phyloP scores from a whole-genome alignment of 192 early-diverging fungal species.

The Coemansia aciculifera region DNA sequence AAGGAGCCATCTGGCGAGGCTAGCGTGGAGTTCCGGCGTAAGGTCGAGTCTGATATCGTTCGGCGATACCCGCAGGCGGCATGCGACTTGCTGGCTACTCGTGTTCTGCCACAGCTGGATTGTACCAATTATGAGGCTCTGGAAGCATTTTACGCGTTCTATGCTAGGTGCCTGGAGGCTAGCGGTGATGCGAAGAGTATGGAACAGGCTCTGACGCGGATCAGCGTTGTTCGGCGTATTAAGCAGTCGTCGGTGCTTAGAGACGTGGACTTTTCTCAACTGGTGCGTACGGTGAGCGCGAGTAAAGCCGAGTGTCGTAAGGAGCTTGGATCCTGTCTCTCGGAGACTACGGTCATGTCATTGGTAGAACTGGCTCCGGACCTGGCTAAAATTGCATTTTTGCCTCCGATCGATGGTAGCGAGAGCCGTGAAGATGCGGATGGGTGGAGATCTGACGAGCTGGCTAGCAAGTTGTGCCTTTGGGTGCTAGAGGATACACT shows the following conservation, averaged over 20 bases:
- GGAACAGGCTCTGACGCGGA: slow-evolving; percentile 24
- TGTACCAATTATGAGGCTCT: slow-evolving; percentile 15
- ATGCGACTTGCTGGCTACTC: not conserved
- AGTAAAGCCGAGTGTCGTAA: slow-evolving; percentile 9
- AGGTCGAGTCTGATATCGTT: slow-evolving; percentile 27
- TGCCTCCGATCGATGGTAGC: not conserved
- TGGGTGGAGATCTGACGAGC: not conserved
- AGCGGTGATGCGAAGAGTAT: not conserved
- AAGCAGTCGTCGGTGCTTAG: slow-evolving; percentile 8
- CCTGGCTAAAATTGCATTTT: not conserved
- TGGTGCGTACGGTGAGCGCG: not conserved
- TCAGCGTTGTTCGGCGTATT: slow-evolving; percentile 10
- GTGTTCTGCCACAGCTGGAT: slow-evolving; percentile 30
- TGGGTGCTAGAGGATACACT: slow-evolving; percentile 7
- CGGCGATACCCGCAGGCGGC: slow-evolving; percentile 14
- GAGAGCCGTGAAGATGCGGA: not conserved
- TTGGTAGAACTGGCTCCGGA: slow-evolving; percentile 13
- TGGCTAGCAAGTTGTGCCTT: slow-evolving; percentile 18
- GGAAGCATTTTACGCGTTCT: slow-evolving; percentile 22
- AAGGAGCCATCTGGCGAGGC: slow-evolving; percentile 8
- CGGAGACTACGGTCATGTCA: not conserved
- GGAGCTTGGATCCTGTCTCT: not conserved
- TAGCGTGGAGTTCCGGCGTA: not conserved
- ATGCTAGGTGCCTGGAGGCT: slow-evolving; percentile 8
- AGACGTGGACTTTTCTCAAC: not conserved